phyloP scores from a whole-genome alignment of 2,329 filamentous ascomycete species.

The Fusarium vanettenii region DNA sequence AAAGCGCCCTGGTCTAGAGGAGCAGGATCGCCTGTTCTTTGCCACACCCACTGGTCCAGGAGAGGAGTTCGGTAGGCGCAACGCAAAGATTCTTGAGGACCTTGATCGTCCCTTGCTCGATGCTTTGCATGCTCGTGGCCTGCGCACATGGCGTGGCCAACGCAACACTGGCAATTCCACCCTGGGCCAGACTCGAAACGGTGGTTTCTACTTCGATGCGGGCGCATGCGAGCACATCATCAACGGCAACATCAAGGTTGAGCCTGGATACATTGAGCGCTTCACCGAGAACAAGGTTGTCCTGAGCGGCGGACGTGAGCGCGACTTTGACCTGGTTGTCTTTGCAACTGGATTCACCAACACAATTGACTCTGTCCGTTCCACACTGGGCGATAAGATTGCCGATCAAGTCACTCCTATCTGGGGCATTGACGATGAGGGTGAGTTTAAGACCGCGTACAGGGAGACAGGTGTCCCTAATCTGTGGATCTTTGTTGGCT shows the following conservation, averaged over 20 bases:
- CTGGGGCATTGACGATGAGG: conserved; percentile 61
- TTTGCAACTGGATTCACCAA: conserved; percentile 62
- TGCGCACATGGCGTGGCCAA: conserved; percentile 49
- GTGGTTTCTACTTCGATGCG: conserved; percentile 16
- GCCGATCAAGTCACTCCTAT: conserved; percentile 59
- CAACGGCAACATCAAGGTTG: conserved; percentile 12
- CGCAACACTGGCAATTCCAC: conserved; percentile 47
- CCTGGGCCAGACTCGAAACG: conserved; percentile 44
- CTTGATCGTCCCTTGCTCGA: conserved; percentile 16
- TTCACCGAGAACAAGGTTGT: conserved; percentile 49
- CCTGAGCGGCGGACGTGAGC: conserved; percentile 46
- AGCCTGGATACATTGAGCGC: conserved; percentile 39
- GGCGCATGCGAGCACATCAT: conserved; percentile 8
- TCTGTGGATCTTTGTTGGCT: conserved; percentile 53
- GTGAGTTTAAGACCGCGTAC: conserved; percentile 54
- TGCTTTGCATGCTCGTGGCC: conserved; percentile 34
- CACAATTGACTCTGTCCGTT: conserved; percentile 61
- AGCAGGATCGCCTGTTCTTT: conserved; percentile 61
- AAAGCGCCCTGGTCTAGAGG: conserved; percentile 64
- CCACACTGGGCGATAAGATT: conserved; percentile 61
- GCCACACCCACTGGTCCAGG: conserved; percentile 67
- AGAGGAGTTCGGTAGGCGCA: conserved; percentile 35
- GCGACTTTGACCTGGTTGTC: conserved; percentile 56
- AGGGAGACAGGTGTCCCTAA: conserved; percentile 48
- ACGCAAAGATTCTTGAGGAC: conserved; percentile 24